Evolutionary conservation across 148 eudicot species (phyloP).

Genomic region (Rhododendron griersonianum): DNA sequence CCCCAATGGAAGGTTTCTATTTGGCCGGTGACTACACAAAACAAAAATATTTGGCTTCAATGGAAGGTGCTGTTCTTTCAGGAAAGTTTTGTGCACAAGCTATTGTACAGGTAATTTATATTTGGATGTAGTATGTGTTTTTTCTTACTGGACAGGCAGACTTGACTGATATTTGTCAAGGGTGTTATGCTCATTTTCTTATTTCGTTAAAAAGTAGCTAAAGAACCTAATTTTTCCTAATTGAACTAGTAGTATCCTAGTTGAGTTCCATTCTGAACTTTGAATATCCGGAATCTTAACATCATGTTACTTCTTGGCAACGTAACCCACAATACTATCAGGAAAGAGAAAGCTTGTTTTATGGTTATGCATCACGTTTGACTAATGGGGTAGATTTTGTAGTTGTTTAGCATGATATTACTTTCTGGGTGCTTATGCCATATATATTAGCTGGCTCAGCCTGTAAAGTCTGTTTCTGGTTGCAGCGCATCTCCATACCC

Average conservation of each 20-base stretch:
- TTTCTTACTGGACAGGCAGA: not conserved
- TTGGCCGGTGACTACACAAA: constrained; percentile 98
- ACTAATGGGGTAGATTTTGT: not conserved
- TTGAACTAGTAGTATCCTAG: not conserved
- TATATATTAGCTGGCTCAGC: not conserved
- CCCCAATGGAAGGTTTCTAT: constrained; percentile 89
- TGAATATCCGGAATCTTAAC: not conserved
- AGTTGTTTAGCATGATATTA: not conserved
- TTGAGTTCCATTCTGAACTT: not conserved
- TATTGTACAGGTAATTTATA: constrained; percentile 69
- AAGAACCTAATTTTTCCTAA: not conserved
- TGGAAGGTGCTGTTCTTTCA: constrained; percentile 99
- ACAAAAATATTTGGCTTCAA: constrained; percentile 95
- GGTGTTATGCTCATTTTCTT: not conserved
- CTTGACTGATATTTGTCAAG: not conserved
- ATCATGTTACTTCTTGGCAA: not conserved
- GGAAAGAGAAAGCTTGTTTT: not conserved
- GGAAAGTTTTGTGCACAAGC: constrained; percentile 98
- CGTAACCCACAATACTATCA: not conserved
- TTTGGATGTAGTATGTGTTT: not conserved
- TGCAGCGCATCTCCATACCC: not conserved
- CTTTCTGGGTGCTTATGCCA: not conserved
- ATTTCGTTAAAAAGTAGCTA: not conserved
- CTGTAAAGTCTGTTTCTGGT: not conserved
- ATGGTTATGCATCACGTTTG: not conserved